Evolutionary conservation across 306 rosid genomes (phyloP).

Genomic region (Begonia peltatifolia): DNA sequence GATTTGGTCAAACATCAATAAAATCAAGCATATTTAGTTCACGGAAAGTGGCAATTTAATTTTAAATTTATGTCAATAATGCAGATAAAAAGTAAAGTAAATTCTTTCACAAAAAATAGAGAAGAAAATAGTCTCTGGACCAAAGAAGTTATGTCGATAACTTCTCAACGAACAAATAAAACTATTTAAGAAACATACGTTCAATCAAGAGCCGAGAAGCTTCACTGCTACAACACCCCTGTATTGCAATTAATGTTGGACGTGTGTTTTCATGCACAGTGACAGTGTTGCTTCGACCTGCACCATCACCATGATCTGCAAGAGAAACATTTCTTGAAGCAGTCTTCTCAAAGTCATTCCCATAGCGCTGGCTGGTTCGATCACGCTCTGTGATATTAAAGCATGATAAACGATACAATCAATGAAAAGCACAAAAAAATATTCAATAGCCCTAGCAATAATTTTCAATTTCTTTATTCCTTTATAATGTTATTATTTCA

Average conservation of each 20-base stretch:
- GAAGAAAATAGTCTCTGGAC: too few relatives aligned
- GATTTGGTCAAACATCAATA: too few relatives aligned
- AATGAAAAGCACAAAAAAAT: too few relatives aligned
- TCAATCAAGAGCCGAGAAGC: conserved; percentile 46
- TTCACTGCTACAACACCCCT: conserved; percentile 47
- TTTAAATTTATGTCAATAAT: too few relatives aligned
- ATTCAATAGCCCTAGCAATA: too few relatives aligned
- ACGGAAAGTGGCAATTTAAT: too few relatives aligned
- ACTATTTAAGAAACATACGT: conserved; percentile 26
- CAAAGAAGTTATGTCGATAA: background rate
- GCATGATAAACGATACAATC: too few relatives aligned
- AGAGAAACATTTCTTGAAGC: conserved; percentile 28
- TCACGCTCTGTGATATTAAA: conserved; percentile 25
- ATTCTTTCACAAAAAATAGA: too few relatives aligned
- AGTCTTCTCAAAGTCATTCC: conserved; percentile 48
- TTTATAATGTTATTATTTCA: too few relatives aligned
- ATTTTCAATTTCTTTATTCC: too few relatives aligned
- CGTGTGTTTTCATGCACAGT: conserved; percentile 27
- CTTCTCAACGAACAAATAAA: background rate
- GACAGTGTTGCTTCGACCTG: conserved; percentile 23
- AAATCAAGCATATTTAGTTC: too few relatives aligned
- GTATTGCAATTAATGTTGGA: conserved; percentile 30
- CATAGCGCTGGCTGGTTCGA: conserved; percentile 7
- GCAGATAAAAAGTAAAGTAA: too few relatives aligned
- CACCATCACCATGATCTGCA: conserved; percentile 34